Evolutionary conservation across 805 yeast species (phyloP).

Genomic region (Tetrapisispora nanseiensis): DNA sequence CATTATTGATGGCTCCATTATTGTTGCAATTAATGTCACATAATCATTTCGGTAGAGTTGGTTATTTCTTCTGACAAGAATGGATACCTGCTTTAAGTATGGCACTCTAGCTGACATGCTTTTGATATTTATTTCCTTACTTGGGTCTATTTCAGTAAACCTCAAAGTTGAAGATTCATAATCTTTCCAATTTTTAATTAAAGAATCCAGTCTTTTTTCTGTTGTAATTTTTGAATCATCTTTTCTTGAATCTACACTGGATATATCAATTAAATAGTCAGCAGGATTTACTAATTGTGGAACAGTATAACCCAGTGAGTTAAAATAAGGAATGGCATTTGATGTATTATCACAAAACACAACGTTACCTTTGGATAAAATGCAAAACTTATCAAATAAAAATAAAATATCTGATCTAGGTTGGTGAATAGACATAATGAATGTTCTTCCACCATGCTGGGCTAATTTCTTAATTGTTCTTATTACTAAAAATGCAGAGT

Average conservation of each 20-base stretch:
- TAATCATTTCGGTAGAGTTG: slow-evolving; percentile 42
- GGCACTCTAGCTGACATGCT: slow-evolving; percentile 31
- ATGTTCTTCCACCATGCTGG: slow-evolving; percentile 50
- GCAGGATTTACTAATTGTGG: slow-evolving; percentile 51
- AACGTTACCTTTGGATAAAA: slow-evolving; percentile 56
- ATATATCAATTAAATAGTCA: slow-evolving; percentile 46
- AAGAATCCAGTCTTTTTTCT: slow-evolving; percentile 24
- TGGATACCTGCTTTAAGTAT: slow-evolving; percentile 34
- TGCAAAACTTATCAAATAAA: slow-evolving; percentile 56
- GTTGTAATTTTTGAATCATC: slow-evolving; percentile 31
- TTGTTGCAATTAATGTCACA: slow-evolving; percentile 35
- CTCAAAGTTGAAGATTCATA: slow-evolving; percentile 5
- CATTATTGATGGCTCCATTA: slow-evolving; percentile 41
- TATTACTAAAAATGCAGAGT: slow-evolving; percentile 58
- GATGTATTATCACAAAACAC: slow-evolving; percentile 40
- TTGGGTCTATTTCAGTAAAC: slow-evolving; percentile 1
- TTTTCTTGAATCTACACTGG: slow-evolving; percentile 45
- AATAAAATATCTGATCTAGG: slow-evolving; percentile 70
- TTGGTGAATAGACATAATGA: slow-evolving; percentile 72
- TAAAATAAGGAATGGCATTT: slow-evolving; percentile 41
- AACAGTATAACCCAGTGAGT: slow-evolving; percentile 33
- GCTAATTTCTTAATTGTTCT: slow-evolving; percentile 52
- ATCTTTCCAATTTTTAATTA: slow-evolving; percentile 33
- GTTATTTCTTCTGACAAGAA: slow-evolving; percentile 38
- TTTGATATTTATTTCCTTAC: slow-evolving; percentile 19